A percentile compares a stretch with the other conserved stretches of the same genome.
Conservation (phyloP, 306 rosid species). For the Cucurbita maxima region DNA sequence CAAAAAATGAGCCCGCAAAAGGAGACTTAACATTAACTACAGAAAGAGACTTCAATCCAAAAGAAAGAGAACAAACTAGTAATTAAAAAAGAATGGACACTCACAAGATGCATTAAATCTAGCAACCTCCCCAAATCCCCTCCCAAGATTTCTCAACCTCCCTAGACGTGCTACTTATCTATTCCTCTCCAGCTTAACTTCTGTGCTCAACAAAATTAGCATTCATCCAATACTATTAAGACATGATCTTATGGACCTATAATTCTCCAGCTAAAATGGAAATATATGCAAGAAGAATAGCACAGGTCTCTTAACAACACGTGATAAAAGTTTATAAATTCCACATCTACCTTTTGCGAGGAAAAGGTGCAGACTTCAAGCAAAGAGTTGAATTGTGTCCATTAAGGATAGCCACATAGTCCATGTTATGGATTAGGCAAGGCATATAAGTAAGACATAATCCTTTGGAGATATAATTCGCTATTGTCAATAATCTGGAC, state of each 20-base stretch:
- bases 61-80: background rate
- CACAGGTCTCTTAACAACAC: background rate
- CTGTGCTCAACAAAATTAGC: background rate
- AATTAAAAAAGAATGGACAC: background rate
- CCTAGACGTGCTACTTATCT: background rate
- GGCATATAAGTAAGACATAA: constrained; percentile 17
- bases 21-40: background rate
- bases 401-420: constrained; percentile 20
- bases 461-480: constrained; percentile 20
- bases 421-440: constrained; percentile 26
- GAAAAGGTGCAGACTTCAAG: constrained; percentile 24
- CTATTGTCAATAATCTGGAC: constrained; percentile 24
- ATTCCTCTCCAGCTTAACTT: background rate
- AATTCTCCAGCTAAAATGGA: background rate
- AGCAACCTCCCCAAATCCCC: background rate
- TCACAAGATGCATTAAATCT: background rate
- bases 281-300: background rate
- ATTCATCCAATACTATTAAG: background rate
- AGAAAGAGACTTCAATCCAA: background rate
- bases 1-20: background rate
- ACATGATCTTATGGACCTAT: background rate
- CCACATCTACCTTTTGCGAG: constrained; percentile 27
- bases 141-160: background rate
- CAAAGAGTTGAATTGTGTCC: constrained; percentile 18
- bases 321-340: background rate